Evolutionary conservation across 78 protist genomes (phyloP).

Genomic region (Planoprotostelium fungivorum): DNA sequence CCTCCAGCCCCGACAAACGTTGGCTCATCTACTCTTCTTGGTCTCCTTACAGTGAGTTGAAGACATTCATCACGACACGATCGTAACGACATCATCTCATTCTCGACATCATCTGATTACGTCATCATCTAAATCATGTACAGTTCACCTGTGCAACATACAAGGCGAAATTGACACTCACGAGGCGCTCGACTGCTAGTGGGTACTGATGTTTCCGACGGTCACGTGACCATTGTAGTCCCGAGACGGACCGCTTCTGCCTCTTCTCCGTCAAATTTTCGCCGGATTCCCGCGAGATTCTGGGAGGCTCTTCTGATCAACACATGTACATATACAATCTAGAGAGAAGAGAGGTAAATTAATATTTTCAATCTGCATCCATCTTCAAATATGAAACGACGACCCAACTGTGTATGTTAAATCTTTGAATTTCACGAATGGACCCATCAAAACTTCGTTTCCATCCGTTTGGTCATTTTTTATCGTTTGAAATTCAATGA

Average conservation of each 20-base stretch:
- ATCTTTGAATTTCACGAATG: not conserved
- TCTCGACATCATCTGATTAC: too few species aligned
- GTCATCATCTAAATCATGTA: too few species aligned
- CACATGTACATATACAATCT: constrained; percentile 53
- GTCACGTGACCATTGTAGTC: constrained; percentile 1
- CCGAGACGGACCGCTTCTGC: constrained; percentile 35
- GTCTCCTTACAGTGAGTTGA: constrained; percentile 22
- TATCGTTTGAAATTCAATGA: too few species aligned
- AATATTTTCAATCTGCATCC: too few species aligned
- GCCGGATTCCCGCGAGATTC: constrained; percentile 31
- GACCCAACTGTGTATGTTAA: too few species aligned
- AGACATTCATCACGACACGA: not conserved
- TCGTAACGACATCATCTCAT: too few species aligned
- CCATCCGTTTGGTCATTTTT: too few species aligned
- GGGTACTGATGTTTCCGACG: not conserved
- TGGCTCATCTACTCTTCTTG: constrained; percentile 56
- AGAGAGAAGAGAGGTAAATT: not conserved
- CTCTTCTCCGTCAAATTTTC: constrained; percentile 57
- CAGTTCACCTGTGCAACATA: constrained; percentile 21
- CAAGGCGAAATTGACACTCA: constrained; percentile 23
- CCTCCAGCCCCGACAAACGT: constrained; percentile 33
- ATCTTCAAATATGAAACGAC: too few species aligned
- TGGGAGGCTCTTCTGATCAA: constrained; percentile 57
- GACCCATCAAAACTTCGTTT: not conserved
- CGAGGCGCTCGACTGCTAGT: constrained; percentile 1